Percentiles rank a stretch among this genome's conserved stretches.
These are phyloP conservation scores for Eutypella sp. DNA, from an alignment of 2,329 filamentous ascomycete species.

Conservation along the genomic window DNA sequence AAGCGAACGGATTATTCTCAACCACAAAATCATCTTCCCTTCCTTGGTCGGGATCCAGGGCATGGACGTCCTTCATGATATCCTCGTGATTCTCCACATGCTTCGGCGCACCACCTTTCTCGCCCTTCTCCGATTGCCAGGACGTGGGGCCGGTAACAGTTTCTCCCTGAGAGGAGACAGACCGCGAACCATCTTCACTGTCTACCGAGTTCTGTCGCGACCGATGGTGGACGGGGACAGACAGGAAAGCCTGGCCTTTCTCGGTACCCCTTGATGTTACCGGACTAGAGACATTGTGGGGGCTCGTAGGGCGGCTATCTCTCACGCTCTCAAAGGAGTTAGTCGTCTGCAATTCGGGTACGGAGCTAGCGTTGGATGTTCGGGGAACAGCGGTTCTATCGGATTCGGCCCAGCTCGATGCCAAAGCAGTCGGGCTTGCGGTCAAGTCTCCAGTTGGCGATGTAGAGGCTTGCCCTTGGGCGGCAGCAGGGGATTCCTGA, in stretches of 20 bases:
- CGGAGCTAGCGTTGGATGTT: conserved; percentile 15
- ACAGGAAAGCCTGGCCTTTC: conserved; percentile 51
- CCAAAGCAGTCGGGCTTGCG: conserved; percentile 25
- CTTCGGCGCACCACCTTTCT: conserved; percentile 26
- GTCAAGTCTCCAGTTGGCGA: conserved; percentile 24
- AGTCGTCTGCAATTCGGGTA: conserved; percentile 46
- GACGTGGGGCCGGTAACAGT: conserved; percentile 51
- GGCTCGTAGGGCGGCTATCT: conserved; percentile 64
- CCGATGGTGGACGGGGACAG: conserved; percentile 57
- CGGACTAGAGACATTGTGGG: conserved; percentile 65
- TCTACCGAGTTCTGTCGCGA: conserved; percentile 67
- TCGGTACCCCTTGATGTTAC: conserved; percentile 43
- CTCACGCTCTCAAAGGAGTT: conserved; percentile 57
- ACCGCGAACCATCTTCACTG: conserved; percentile 57
- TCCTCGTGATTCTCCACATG: conserved; percentile 41
- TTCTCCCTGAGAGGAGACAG: conserved; percentile 55
- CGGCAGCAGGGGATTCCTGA: conserved; percentile 15
- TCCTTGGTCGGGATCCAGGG: conserved; percentile 69
- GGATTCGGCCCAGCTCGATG: conserved; percentile 21
- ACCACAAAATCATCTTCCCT: conserved; percentile 73
- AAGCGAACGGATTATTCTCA: conserved; percentile 79
- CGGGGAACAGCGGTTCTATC: conserved; percentile 15
- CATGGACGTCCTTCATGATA: conserved; percentile 61
- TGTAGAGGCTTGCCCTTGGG: conserved; percentile 20
- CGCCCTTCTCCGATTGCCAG: conserved; percentile 36